Base-by-base conservation (phyloP, 2,329 filamentous ascomycete genomes). In the Penicillium freii region DNA sequence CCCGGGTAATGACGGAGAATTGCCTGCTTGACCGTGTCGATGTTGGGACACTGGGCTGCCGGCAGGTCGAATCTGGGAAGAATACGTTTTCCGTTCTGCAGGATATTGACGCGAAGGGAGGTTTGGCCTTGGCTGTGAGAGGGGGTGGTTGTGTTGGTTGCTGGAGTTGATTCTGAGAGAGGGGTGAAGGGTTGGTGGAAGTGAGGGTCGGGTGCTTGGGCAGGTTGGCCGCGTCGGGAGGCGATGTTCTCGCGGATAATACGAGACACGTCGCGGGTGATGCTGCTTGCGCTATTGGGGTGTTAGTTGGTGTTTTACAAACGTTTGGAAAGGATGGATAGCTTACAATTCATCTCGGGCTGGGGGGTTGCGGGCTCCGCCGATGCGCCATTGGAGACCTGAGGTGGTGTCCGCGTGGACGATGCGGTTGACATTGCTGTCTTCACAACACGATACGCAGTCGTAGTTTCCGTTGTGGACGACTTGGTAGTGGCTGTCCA, bases 401-500 rank as follows among this genome's bases (percentile, higher is more conserved):
- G 67, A 58, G 5, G 66, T 63, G n/a, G 66, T 60, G 10, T 75
- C 66, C 13, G 74, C 68, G 23, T 70, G 62, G 27, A 78, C 43
- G 33, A 78, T 76, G 23, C 71, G 72, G 51, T 70, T 60, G 33
- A 78, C 51, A 27, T 75, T 73, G 11, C 60, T 58, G 45, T 73
- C 64, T 57, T 76, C 73, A 53, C 75, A 78, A 8, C 38, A 23
- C 2, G 62, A 19, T 8, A 60, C 50, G 57, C 75, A 78, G 0
- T 72, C 58, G 34, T 63, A 70, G 36, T 69, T 62, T 7, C 74
- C 75, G 40, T 72, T 59, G 59, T 78, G 75, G n/a, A 73, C 38
- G 33, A 76, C 62, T 23, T 76, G 71, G 49, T 75, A 77, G 62
- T 78, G 75, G 51, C 73, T 75, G 60, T 78, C 75, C n/a, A 78